Conservation (phyloP, 2,329 filamentous ascomycete species). For the Fusarium drepaniforme region DNA sequence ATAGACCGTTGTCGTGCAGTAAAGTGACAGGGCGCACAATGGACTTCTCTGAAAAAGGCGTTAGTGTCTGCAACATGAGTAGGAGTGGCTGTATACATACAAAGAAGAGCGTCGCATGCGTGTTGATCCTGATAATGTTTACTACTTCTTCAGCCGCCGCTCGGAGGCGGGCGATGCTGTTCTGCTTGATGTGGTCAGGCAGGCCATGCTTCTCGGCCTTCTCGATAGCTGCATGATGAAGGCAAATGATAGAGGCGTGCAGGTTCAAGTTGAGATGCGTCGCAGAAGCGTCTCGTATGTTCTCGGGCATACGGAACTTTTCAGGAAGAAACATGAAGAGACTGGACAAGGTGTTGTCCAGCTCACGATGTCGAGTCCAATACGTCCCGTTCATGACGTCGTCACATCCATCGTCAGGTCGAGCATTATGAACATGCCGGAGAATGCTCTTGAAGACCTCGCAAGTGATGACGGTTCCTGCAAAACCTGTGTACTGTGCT, state of each 20-base stretch:
- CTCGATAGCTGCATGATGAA: constrained; percentile 90
- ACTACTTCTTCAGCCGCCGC: constrained; percentile 88
- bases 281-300: constrained; percentile 76
- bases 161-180: constrained; percentile 79
- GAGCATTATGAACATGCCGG: constrained; percentile 81
- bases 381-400: constrained; percentile 82
- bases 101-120: constrained; percentile 74
- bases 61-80: background rate
- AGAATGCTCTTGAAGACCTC: constrained; percentile 86
- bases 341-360: constrained; percentile 85
- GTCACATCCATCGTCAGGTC: constrained; percentile 76
- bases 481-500: constrained; percentile 76
- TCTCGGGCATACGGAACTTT: constrained; percentile 77
- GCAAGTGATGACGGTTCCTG: constrained; percentile 78
- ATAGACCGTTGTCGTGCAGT: constrained; percentile 87
- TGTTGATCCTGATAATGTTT: constrained; percentile 83
- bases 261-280: constrained; percentile 90
- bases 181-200: constrained; percentile 72
- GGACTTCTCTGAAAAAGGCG: constrained; percentile 47
- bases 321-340: constrained; percentile 84
- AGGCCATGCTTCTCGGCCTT: constrained; percentile 81
- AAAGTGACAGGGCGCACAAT: constrained; percentile 78
- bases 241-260: constrained; percentile 87
- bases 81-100: constrained; percentile 62
- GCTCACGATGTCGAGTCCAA: constrained; percentile 85